These are phyloP conservation scores for Lentinula detonsa DNA, from an alignment of 768 basidiomycete species.

Conservation along the genomic window DNA sequence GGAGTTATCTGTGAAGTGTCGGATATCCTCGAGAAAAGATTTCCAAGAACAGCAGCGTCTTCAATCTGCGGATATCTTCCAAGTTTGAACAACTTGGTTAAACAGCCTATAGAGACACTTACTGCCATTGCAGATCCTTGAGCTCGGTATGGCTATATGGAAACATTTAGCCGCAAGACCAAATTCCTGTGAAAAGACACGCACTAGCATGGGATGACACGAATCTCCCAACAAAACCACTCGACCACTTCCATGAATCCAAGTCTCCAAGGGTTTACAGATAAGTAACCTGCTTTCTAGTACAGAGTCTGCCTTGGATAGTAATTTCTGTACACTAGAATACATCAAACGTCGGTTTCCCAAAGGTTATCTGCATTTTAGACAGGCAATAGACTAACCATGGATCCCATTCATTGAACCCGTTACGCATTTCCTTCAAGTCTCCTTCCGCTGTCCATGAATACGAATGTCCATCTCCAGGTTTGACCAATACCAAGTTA, in stretches of 20 bases:
- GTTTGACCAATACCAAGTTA: slow-evolving; percentile 40
- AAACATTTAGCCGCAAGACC: neutral
- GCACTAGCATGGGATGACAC: slow-evolving; percentile 53
- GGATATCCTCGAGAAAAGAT: slow-evolving; percentile 8
- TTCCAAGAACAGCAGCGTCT: slow-evolving; percentile 28
- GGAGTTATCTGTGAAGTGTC: slow-evolving; percentile 18
- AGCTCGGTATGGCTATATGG: slow-evolving; percentile 44
- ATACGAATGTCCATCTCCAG: slow-evolving; percentile 32
- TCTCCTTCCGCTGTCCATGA: slow-evolving; percentile 39
- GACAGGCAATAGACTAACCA: slow-evolving; percentile 21
- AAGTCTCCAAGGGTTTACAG: slow-evolving; percentile 38
- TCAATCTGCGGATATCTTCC: slow-evolving; percentile 16
- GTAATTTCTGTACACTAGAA: slow-evolving; percentile 36
- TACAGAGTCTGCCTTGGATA: slow-evolving; percentile 37
- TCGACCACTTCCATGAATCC: slow-evolving; percentile 39
- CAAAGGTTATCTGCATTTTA: neutral
- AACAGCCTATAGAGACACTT: slow-evolving; percentile 3
- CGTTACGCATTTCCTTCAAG: slow-evolving; percentile 38
- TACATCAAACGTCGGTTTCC: neutral
- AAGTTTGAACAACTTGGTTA: neutral
- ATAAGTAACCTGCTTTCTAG: slow-evolving; percentile 45
- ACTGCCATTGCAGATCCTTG: slow-evolving; percentile 52
- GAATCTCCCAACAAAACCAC: slow-evolving; percentile 48
- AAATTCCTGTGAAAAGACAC: slow-evolving; percentile 14
- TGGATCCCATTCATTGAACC: slow-evolving; percentile 44